Evolutionary conservation across 768 basidiomycete species (phyloP).

Genomic region (Mycena rebaudengoi): DNA sequence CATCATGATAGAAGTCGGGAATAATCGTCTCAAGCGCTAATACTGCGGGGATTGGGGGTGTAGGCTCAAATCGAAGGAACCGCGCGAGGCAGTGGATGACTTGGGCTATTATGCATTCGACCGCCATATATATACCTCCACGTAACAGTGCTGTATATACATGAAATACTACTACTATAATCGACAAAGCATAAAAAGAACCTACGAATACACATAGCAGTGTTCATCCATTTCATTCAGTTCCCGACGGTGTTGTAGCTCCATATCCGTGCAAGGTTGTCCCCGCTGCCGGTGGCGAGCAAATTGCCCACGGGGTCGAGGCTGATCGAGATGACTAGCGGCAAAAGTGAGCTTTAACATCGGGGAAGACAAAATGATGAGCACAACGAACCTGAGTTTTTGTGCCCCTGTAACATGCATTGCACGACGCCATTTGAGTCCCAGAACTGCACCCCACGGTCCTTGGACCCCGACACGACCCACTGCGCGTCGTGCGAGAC

Average conservation of each 20-base stretch:
- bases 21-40: no score
- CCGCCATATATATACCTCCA: no score
- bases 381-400: conserved; percentile 60
- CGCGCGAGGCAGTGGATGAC: no score
- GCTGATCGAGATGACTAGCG: conserved; percentile 59
- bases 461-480: conserved; percentile 95
- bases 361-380: neutral
- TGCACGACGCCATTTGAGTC: conserved; percentile 82
- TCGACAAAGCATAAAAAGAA: no score
- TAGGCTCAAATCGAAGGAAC: no score
- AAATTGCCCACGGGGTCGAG: conserved; percentile 54
- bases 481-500: conserved; percentile 92
- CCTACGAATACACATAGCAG: conserved; percentile 20
- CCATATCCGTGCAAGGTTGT: conserved; percentile 64
- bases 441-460: conserved; percentile 96
- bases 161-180: no score
- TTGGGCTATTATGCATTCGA: no score
- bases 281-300: conserved; percentile 62
- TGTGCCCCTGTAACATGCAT: conserved; percentile 88
- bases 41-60: no score
- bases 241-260: conserved; percentile 20
- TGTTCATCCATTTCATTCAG: neutral
- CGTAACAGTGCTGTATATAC: no score
- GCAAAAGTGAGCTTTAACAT: neutral
- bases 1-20: no score